Conservation (phyloP, 164 flowering plant genomes). For the Cinnamomum chago region DNA sequence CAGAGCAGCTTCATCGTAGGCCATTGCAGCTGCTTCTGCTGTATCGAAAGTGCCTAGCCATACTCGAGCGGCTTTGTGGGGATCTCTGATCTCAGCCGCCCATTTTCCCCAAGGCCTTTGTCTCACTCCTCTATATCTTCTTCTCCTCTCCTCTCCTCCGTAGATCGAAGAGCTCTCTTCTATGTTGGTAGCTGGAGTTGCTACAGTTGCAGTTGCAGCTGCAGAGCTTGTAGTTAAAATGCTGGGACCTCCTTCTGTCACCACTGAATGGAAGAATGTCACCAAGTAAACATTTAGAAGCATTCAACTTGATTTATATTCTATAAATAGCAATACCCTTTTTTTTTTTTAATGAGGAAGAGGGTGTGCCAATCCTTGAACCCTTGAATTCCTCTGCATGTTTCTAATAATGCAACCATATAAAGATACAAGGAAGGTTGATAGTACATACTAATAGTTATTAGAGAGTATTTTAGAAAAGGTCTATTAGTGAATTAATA, state of each 20-base stretch:
- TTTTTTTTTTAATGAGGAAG: too few relatives aligned
- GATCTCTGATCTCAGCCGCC: conserved; percentile 86
- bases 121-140: conserved; percentile 69
- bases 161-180: conserved; percentile 7
- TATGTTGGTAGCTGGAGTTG: conserved; percentile 1
- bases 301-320: too few relatives aligned
- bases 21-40: conserved; percentile 77
- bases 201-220: neutral
- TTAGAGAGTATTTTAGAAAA: too few relatives aligned
- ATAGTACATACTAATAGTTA: too few relatives aligned
- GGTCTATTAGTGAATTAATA: too few relatives aligned
- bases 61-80: conserved; percentile 73
- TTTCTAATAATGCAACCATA: neutral
- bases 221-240: neutral
- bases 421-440: neutral
- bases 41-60: conserved; percentile 85
- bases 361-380: neutral
- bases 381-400: neutral
- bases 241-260: conserved; percentile 7
- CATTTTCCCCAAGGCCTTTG: conserved; percentile 88
- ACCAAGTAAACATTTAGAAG: neutral
- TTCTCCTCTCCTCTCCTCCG: conserved; percentile 40
- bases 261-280: neutral
- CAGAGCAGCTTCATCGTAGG: conserved; percentile 77
- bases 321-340: too few relatives aligned